phyloP scores from a whole-genome alignment of 2,329 filamentous ascomycete species.

The Verticillium alfalfae region DNA sequence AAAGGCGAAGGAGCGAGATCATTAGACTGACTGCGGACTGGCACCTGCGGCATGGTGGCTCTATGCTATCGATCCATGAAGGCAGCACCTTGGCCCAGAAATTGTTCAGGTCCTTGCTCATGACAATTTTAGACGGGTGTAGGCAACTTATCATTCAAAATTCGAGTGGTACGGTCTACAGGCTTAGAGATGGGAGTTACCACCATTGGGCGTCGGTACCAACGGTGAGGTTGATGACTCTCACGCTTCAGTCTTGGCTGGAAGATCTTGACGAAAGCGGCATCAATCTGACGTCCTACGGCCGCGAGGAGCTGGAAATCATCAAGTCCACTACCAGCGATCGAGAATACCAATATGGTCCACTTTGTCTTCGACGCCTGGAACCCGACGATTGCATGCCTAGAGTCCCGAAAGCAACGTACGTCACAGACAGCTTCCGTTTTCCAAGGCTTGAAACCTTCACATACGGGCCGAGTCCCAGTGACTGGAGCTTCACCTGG shows the following conservation, averaged over 20 bases:
- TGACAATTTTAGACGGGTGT: not conserved
- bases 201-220: not conserved
- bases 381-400: not conserved
- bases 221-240: not conserved
- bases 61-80: not conserved
- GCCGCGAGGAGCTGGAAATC: not conserved
- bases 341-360: not conserved
- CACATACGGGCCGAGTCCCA: not conserved
- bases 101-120: not conserved
- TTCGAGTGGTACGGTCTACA: not conserved
- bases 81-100: not conserved
- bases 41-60: not conserved
- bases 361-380: not conserved
- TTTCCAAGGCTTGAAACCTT: not conserved
- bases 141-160: not conserved
- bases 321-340: not conserved
- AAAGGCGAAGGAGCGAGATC: not conserved
- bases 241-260: not conserved
- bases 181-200: not conserved
- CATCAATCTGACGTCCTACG: not conserved
- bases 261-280: not conserved
- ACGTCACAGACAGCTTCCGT: not conserved
- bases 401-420: too few species aligned
- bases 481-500: conserved; percentile 3
- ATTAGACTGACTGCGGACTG: not conserved